Conservation (phyloP, 148 eudicot genomes). For the Chenopodium quinoa region DNA sequence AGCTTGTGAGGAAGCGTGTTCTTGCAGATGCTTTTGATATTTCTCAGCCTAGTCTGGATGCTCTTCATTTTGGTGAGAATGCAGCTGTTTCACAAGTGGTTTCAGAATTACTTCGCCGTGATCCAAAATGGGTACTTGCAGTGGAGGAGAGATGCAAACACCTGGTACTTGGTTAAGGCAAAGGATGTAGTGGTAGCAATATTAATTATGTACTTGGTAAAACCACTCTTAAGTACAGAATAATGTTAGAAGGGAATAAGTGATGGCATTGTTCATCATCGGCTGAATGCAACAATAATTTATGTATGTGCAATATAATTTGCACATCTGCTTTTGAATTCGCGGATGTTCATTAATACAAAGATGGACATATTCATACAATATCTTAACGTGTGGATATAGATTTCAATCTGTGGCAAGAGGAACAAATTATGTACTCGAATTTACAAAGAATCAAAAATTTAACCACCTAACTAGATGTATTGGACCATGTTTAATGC, state of each 20-base stretch:
- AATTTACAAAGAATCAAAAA: too few species aligned
- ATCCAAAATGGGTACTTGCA: constrained; percentile 83
- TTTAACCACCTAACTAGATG: neutral
- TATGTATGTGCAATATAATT: neutral
- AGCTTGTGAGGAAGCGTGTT: constrained; percentile 64
- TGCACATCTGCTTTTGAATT: neutral
- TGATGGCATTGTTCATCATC: neutral
- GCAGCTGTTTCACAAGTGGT: constrained; percentile 59
- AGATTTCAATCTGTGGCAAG: too few species aligned
- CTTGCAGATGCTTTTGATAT: constrained; percentile 94
- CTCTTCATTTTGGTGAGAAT: constrained; percentile 72
- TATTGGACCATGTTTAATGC: neutral
- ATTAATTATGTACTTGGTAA: constrained; percentile 14
- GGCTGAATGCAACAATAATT: neutral
- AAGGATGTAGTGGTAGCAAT: constrained; percentile 42
- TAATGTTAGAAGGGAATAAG: too few species aligned
- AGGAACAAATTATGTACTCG: neutral
- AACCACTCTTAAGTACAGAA: too few species aligned
- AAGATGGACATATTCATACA: neutral
- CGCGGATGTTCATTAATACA: neutral
- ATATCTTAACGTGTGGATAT: too few species aligned
- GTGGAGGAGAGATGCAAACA: constrained; percentile 90
- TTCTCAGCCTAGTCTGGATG: constrained; percentile 58
- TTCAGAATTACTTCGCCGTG: constrained; percentile 64
- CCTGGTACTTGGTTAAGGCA: constrained; percentile 73